Evolutionary conservation across 768 basidiomycete genomes (phyloP), one percentile per base, ranked within the genome.

Genomic region (Termitomyces sp.): DNA sequence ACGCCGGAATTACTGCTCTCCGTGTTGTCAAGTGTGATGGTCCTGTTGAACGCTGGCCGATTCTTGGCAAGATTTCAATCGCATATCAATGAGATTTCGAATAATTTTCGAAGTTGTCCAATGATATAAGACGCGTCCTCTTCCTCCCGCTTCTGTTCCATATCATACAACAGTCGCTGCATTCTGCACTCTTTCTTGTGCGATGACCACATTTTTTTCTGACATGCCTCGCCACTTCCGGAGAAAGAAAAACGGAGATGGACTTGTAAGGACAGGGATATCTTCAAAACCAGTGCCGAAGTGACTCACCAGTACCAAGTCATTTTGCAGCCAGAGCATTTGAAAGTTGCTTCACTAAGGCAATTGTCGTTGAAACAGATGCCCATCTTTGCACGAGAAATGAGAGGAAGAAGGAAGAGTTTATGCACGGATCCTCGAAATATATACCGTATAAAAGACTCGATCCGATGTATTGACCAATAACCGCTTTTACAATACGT

Each of bases 1-100:
- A 73, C 81, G 1, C 59, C 63, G 1, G 80, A 74, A 27, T 70
- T 91, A 18, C 56, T 66, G 63, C 63, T 18, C 66, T 91, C 31
- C 86, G 86, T 59, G 63, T 82, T 31, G 76, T 74, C 18, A 63
- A 71, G 29, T 88, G 85, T 59, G 77, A 78, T 16, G 86, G 85
- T 13, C 80, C 78, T 0, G 84, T 86, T 0, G 78, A 81, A 54
- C 68, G 65, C 20, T 89, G 87, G 87, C 63, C 67, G 40, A 69
- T 85, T 2, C 61, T 81, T 27, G 76, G 73, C 31, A 72, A 69
- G 54, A 58, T 69, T 44, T 16, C 56, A 50, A 31, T 68, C 16
- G 35, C 20, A 33, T 56, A n/a, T n/a, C n/a, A n/a, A n/a, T n/a
- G n/a, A n/a, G n/a, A n/a, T n/a, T n/a, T n/a, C n/a, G n/a, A n/a